Conservation (phyloP, 2,329 filamentous ascomycete genomes). For the Ophiostoma perfectum region DNA sequence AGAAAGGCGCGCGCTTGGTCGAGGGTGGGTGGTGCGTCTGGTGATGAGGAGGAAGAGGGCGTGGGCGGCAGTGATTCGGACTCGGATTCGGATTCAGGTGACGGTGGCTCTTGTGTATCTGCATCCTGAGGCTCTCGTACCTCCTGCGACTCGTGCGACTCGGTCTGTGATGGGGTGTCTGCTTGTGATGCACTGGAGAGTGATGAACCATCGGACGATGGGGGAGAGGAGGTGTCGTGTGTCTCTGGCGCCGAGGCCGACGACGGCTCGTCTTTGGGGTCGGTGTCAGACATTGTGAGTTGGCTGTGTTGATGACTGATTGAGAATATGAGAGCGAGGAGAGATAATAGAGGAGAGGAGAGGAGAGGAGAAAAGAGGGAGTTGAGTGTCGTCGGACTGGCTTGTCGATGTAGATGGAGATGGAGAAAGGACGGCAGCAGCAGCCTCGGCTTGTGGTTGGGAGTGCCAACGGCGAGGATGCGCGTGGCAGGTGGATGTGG, state of each 20-base stretch:
- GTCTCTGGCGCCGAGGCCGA: constrained; percentile 2
- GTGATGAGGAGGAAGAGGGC: neutral
- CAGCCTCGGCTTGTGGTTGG: constrained; percentile 24
- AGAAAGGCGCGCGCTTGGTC: constrained; percentile 73
- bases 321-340: neutral
- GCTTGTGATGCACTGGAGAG: neutral
- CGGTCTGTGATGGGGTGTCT: constrained; percentile 4
- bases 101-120: neutral
- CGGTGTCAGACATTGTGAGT: constrained; percentile 20
- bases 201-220: neutral
- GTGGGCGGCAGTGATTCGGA: neutral
- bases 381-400: neutral
- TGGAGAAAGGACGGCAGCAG: neutral
- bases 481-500: constrained; percentile 14
- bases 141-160: neutral
- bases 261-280: constrained; percentile 15
- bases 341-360: neutral
- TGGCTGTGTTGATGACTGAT: neutral
- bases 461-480: neutral
- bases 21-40: constrained; percentile 32
- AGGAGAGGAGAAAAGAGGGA: neutral
- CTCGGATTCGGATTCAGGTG: neutral
- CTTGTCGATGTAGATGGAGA: neutral
- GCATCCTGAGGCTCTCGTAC: neutral
- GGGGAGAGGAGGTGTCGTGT: neutral